Percentiles rank a stretch among this genome's conserved stretches.
phyloP scores from a whole-genome alignment of 306 rosid species.

The Argentina anserina region DNA sequence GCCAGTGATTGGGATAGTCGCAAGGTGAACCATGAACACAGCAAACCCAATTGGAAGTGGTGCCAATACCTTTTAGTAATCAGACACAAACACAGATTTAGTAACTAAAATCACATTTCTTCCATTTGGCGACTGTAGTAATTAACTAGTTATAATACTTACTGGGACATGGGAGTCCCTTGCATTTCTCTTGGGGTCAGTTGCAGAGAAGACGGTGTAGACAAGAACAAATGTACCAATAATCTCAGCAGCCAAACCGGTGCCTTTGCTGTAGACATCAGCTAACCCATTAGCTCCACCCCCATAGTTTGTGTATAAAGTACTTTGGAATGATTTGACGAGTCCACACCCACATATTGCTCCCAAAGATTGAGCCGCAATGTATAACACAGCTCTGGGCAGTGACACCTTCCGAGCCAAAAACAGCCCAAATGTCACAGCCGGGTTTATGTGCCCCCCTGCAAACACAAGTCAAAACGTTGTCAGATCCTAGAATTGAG shows the following conservation, averaged over 20 bases:
- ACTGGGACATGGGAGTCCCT: conserved; percentile 46
- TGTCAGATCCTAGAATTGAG: neutral
- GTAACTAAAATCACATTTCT: neutral
- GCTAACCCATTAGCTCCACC: conserved; percentile 41
- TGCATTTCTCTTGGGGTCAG: conserved; percentile 45
- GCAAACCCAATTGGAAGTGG: conserved; percentile 56
- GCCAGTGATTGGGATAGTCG: conserved; percentile 49
- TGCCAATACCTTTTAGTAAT: conserved; percentile 35
- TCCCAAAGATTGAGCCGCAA: conserved; percentile 42
- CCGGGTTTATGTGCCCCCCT: conserved; percentile 55
- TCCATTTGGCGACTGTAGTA: neutral
- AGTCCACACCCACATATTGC: conserved; percentile 46
- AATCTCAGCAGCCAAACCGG: conserved; percentile 46
- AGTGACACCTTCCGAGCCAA: conserved; percentile 42
- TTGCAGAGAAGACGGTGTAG: conserved; percentile 51
- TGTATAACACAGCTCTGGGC: conserved; percentile 36
- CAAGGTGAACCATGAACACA: conserved; percentile 46
- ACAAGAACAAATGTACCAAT: conserved; percentile 49
- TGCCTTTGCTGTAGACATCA: conserved; percentile 31
- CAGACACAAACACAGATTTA: neutral
- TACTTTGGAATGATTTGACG: conserved; percentile 36
- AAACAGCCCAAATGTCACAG: conserved; percentile 46
- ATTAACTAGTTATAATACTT: neutral
- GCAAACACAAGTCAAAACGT: neutral
- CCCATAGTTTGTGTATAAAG: conserved; percentile 30